phyloP scores from a whole-genome alignment of 768 basidiomycete genomes.

The Serpula lacrymans region DNA sequence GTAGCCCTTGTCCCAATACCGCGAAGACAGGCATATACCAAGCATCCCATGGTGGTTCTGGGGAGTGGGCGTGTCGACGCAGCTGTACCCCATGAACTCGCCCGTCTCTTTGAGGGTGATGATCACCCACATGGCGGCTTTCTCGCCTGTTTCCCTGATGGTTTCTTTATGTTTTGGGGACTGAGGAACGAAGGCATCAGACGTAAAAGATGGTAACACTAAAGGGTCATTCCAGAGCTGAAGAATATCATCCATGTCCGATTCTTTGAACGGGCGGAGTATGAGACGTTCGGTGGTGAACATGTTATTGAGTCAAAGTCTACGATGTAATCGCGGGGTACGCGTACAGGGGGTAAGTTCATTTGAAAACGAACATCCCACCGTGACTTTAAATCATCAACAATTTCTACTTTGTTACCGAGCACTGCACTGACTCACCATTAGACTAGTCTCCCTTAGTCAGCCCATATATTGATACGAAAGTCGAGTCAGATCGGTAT shows the following conservation, averaged over 20 bases:
- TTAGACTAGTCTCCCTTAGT: too few species aligned
- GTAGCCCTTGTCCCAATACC: slow-evolving; percentile 30
- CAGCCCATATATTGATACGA: too few species aligned
- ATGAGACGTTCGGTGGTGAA: slow-evolving; percentile 17
- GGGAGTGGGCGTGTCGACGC: slow-evolving; percentile 8
- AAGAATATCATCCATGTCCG: slow-evolving; percentile 14
- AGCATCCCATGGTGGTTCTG: slow-evolving; percentile 18
- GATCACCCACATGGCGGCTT: slow-evolving; percentile 10
- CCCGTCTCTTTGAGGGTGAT: slow-evolving; percentile 10
- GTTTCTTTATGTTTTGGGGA: slow-evolving; percentile 1
- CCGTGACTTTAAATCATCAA: too few species aligned
- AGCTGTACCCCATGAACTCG: slow-evolving; percentile 16
- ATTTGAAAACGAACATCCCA: too few species aligned
- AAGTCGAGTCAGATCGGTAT: too few species aligned
- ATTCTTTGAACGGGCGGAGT: slow-evolving; percentile 14
- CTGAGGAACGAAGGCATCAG: slow-evolving; percentile 9
- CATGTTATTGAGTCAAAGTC: too few species aligned
- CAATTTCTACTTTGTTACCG: too few species aligned
- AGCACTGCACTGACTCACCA: too few species aligned
- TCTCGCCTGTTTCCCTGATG: neutral
- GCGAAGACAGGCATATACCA: slow-evolving; percentile 12
- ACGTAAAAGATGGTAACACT: slow-evolving; percentile 5
- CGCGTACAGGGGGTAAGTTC: too few species aligned
- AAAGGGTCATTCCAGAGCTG: slow-evolving; percentile 15
- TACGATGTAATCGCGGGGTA: too few species aligned